These are phyloP conservation scores for Sporothrix pseudoabietina DNA, from an alignment of 2,329 filamentous ascomycete species.

Conservation along the genomic window DNA sequence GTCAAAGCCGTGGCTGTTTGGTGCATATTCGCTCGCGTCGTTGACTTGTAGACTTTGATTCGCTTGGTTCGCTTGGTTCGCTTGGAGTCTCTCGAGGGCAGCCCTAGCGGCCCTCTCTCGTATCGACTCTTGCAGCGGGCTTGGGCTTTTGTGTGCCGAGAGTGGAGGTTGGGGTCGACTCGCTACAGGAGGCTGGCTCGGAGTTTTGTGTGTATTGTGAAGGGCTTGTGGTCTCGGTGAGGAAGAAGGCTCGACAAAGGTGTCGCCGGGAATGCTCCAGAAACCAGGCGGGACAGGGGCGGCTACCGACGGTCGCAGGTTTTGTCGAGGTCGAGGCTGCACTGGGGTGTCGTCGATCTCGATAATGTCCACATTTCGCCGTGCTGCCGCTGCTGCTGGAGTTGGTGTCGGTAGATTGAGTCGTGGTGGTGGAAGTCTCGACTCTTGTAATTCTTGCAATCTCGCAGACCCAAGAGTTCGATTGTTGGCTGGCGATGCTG, in stretches of 20 bases:
- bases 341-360: slow-evolving; percentile 21
- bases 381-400: neutral
- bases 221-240: neutral
- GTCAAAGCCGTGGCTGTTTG: neutral
- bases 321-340: neutral
- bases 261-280: slow-evolving; percentile 1
- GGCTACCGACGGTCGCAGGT: neutral
- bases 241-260: neutral
- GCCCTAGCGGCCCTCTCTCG: slow-evolving; percentile 16
- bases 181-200: neutral
- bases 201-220: neutral
- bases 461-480: neutral
- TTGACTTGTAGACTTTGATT: neutral
- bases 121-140: neutral
- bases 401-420: neutral
- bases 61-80: neutral
- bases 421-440: neutral
- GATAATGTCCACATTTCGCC: slow-evolving; percentile 1
- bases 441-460: neutral
- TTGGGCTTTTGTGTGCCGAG: neutral
- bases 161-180: neutral
- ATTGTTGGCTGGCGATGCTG: neutral
- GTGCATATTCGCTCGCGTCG: too few relatives aligned
- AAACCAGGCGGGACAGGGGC: neutral
- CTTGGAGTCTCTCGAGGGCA: neutral